A percentile compares a stretch with the other conserved stretches of the same genome.
These are phyloP conservation scores for Setaria italica DNA, from an alignment of 202 grass and related monocot genomes.

Conservation along the genomic window DNA sequence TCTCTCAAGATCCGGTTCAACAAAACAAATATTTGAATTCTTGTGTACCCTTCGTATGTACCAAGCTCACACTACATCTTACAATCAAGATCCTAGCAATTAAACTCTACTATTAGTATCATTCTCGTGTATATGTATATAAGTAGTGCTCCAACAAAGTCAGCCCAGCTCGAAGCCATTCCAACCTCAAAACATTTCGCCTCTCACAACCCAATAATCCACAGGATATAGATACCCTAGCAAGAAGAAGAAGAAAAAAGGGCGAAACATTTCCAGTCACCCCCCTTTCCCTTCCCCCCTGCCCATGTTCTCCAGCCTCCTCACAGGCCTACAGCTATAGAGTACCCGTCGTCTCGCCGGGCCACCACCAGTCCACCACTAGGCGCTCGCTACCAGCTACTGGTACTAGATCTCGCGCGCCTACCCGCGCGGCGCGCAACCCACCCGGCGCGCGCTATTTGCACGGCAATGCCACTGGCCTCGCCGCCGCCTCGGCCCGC, in stretches of 20 bases:
- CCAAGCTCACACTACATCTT: background rate
- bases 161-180: slow-evolving; percentile 8
- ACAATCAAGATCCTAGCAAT: background rate
- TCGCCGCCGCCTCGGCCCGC: slow-evolving; percentile 8
- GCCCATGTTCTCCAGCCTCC: slow-evolving; percentile 46
- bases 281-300: background rate
- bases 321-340: slow-evolving; percentile 43
- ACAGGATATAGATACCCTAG: background rate
- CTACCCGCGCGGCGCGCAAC: slow-evolving; percentile 21
- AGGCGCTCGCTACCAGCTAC: background rate
- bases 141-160: background rate
- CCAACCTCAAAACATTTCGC: background rate
- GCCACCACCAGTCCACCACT: slow-evolving; percentile 21
- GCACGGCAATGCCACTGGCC: slow-evolving; percentile 54
- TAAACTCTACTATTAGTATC: background rate
- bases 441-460: slow-evolving; percentile 33
- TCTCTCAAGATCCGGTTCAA: background rate
- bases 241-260: background rate
- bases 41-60: background rate
- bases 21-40: background rate
- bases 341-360: slow-evolving; percentile 37
- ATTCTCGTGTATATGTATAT: background rate
- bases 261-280: background rate
- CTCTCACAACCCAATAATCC: background rate
- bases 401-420: slow-evolving; percentile 49